phyloP scores from a whole-genome alignment of 768 basidiomycete genomes.

The Mycena crocata region DNA sequence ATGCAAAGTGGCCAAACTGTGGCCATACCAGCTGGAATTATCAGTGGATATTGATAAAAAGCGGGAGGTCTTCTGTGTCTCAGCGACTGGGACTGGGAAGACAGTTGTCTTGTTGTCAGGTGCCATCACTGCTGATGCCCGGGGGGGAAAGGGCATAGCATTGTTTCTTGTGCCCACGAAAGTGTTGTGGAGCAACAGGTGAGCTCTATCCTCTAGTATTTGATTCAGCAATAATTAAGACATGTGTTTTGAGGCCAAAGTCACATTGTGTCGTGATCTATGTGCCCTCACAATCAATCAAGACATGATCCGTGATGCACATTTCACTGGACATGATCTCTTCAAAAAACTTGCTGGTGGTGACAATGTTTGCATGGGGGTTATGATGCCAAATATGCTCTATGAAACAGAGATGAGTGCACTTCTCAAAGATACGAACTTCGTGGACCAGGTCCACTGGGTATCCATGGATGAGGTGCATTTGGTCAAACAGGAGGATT shows the following conservation, averaged over 20 bases:
- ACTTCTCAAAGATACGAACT: too few relatives aligned
- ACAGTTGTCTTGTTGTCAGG: constrained; percentile 23
- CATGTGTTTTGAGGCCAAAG: neutral
- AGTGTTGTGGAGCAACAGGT: too few relatives aligned
- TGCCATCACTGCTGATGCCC: constrained; percentile 7
- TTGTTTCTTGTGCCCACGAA: too few relatives aligned
- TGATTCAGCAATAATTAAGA: too few relatives aligned
- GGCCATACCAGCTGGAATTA: neutral
- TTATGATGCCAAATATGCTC: constrained; percentile 3
- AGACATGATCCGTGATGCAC: constrained; percentile 9
- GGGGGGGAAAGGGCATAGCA: constrained; percentile 26
- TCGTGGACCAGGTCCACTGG: too few relatives aligned
- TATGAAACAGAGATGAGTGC: too few relatives aligned
- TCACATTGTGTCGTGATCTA: constrained; percentile 4
- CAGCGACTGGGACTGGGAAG: constrained; percentile 28
- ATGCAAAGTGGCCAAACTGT: too few relatives aligned
- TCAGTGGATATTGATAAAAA: constrained; percentile 3
- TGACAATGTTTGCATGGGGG: constrained; percentile 5
- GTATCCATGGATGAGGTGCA: too few relatives aligned
- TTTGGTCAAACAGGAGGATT: too few relatives aligned
- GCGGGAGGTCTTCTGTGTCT: constrained; percentile 23
- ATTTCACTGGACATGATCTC: neutral
- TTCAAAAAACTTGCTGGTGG: constrained; percentile 7
- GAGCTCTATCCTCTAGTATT: too few relatives aligned
- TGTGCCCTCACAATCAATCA: constrained; percentile 15